These are phyloP conservation scores for Zoysia matrella DNA, from an alignment of 202 grass and related monocot species.

Conservation along the genomic window DNA sequence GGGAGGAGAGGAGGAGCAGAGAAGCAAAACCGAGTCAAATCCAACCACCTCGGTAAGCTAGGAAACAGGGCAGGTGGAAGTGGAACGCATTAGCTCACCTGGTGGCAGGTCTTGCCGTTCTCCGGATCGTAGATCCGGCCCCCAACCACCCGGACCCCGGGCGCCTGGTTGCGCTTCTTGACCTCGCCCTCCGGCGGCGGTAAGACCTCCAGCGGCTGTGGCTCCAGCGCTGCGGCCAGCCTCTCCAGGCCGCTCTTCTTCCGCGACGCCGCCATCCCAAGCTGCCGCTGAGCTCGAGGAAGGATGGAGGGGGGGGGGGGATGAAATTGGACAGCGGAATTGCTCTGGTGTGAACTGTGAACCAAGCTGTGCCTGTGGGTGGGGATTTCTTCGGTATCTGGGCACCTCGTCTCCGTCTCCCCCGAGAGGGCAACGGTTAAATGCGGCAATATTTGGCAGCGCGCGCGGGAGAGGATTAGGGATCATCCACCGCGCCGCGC, in stretches of 20 bases:
- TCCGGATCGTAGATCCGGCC: constrained; percentile 81
- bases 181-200: background rate
- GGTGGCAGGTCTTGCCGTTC: constrained; percentile 94
- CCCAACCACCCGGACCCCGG: constrained; percentile 64
- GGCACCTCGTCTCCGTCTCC: too few relatives aligned
- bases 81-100: constrained; percentile 46
- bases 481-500: background rate
- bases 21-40: constrained; percentile 4
- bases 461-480: background rate
- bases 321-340: background rate
- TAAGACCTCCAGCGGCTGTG: constrained; percentile 14
- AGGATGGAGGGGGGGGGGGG: background rate
- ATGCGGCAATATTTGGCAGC: background rate
- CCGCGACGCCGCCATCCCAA: constrained; percentile 3
- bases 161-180: constrained; percentile 53
- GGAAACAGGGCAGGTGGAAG: background rate
- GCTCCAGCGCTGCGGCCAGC: constrained; percentile 5
- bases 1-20: background rate
- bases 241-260: background rate
- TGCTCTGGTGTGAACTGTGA: background rate
- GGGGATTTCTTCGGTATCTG: background rate
- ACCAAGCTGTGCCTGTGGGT: background rate
- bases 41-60: background rate
- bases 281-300: background rate
- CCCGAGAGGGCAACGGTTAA: background rate